Percentiles rank a stretch among this genome's conserved stretches.
Evolutionary conservation across 2,329 filamentous ascomycete species (phyloP).

Genomic region (Cladophialophora exuberans): DNA sequence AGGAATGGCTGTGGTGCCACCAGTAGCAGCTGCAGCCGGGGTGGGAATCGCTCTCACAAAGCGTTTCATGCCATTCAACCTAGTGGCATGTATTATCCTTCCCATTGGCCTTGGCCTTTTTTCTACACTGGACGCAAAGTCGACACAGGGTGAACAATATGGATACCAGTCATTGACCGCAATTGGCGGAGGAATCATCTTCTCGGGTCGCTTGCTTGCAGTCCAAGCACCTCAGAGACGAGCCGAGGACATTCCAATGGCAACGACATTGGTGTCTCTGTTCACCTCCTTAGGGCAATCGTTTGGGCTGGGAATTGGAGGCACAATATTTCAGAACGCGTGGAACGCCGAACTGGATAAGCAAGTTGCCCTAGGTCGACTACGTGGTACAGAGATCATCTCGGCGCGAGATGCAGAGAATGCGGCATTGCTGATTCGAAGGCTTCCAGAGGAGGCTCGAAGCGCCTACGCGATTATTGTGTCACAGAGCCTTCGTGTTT

Average conservation of each 20-base stretch:
- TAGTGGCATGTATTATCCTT: background rate
- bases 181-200: background rate
- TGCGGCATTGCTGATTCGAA: no score
- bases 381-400: no score
- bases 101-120: no score
- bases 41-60: background rate
- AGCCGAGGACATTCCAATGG: background rate
- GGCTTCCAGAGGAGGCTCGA: no score
- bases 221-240: background rate
- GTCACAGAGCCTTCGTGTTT: no score
- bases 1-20: background rate
- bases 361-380: no score
- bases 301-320: background rate
- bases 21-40: background rate
- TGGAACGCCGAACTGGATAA: no score
- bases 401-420: no score
- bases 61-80: background rate
- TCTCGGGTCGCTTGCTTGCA: background rate
- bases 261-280: background rate
- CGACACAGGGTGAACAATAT: background rate
- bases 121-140: no score
- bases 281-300: background rate
- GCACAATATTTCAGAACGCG: background rate
- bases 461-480: no score
- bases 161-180: background rate